These are phyloP conservation scores for Plasmodium knowlesi DNA, from an alignment of 169 alveolate species.

Conservation along the genomic window DNA sequence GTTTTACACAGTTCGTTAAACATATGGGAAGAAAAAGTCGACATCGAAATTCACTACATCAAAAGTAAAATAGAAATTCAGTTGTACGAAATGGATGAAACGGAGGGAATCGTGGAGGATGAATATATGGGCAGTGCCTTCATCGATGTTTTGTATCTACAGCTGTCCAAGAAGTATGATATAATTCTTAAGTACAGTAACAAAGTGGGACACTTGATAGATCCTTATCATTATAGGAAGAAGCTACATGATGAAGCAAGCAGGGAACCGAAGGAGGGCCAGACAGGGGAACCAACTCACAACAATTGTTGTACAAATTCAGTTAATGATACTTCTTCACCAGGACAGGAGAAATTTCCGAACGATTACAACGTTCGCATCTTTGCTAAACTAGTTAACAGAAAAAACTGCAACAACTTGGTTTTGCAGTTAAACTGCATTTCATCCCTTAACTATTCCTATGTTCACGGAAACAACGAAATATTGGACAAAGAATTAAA, in stretches of 20 bases:
- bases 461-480: constrained; percentile 5
- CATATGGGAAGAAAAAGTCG: constrained; percentile 68
- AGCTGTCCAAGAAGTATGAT: constrained; percentile 48
- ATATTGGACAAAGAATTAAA: constrained; percentile 67
- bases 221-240: constrained; percentile 15
- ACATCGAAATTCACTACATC: constrained; percentile 71
- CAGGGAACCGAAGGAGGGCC: neutral
- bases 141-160: constrained; percentile 26
- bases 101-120: constrained; percentile 73
- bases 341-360: neutral
- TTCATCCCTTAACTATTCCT: constrained; percentile 36
- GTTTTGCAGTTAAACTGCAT: constrained; percentile 20
- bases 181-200: constrained; percentile 42
- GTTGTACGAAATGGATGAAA: constrained; percentile 70
- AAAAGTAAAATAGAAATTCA: constrained; percentile 67
- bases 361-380: constrained; percentile 64
- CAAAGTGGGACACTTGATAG: constrained; percentile 23
- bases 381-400: constrained; percentile 32
- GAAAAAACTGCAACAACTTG: constrained; percentile 18
- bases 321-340: neutral
- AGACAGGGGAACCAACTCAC: neutral
- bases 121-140: constrained; percentile 75
- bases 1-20: constrained; percentile 32
- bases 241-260: neutral
- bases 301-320: neutral